A percentile compares a stretch with the other conserved stretches of the same genome.
phyloP scores from a whole-genome alignment of 1,139 yeast species.

The Sugiyamaella japonica region DNA sequence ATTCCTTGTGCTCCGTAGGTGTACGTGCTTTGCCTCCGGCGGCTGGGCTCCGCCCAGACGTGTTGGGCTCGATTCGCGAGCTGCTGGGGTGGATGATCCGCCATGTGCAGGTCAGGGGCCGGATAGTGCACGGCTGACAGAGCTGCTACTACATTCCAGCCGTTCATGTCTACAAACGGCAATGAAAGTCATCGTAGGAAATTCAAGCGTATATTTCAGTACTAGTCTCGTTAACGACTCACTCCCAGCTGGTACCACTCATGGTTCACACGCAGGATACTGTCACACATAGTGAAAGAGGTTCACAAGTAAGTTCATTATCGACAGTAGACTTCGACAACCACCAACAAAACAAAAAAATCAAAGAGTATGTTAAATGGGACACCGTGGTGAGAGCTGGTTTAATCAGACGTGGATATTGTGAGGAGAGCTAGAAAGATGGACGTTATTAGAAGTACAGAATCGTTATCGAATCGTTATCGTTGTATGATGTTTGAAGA shows the following conservation, averaged over 20 bases:
- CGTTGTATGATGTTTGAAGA: too few species aligned
- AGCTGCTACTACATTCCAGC: neutral
- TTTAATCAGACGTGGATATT: too few species aligned
- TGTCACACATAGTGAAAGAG: constrained; percentile 7
- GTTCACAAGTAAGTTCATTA: constrained; percentile 12
- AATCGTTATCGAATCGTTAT: too few species aligned
- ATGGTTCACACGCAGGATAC: constrained; percentile 8
- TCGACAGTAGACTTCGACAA: constrained; percentile 18
- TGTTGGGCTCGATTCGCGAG: too few species aligned
- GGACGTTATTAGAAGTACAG: too few species aligned
- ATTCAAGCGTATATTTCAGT: constrained; percentile 1
- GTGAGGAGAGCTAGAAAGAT: too few species aligned
- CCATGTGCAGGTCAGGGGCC: too few species aligned
- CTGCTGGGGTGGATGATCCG: too few species aligned
- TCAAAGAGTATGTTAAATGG: constrained; percentile 14
- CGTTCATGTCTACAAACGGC: neutral
- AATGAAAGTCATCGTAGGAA: neutral
- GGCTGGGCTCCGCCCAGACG: neutral
- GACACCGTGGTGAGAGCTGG: too few species aligned
- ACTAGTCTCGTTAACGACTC: neutral
- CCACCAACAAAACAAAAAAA: constrained; percentile 13
- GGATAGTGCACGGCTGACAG: too few species aligned
- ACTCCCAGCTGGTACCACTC: constrained; percentile 70
- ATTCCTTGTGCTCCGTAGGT: neutral
- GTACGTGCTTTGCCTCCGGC: neutral